phyloP scores from a whole-genome alignment of 139 green algal genomes.

The Chlorella sp. region DNA sequence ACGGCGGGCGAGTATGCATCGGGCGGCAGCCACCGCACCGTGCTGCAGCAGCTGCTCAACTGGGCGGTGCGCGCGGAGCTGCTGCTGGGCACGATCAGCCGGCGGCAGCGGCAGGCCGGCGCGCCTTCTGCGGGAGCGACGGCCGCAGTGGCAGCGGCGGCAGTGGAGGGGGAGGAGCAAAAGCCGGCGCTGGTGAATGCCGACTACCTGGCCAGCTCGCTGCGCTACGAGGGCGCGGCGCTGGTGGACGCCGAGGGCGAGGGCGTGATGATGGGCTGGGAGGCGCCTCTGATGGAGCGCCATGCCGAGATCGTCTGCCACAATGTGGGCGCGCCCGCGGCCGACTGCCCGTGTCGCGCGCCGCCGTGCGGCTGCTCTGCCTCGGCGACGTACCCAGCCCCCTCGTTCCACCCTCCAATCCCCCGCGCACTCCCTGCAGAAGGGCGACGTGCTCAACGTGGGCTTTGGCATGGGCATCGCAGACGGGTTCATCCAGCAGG shows the following conservation, averaged over 20 bases:
- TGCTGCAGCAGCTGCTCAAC: constrained; percentile 37
- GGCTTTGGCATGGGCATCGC: constrained; percentile 96
- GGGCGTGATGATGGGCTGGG: constrained; percentile 98
- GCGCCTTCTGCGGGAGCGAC: too few species aligned
- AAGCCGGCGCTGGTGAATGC: too few species aligned
- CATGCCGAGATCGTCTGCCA: constrained; percentile 81
- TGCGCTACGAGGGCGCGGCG: constrained; percentile 36
- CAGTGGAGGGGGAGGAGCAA: too few species aligned
- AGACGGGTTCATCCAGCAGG: constrained; percentile 77
- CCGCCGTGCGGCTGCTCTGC: too few species aligned
- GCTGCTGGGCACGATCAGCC: constrained; percentile 30
- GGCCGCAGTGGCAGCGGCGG: too few species aligned
- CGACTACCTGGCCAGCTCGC: constrained; percentile 27
- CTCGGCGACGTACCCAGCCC: background rate
- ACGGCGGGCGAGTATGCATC: constrained; percentile 43
- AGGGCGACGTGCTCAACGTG: constrained; percentile 91
- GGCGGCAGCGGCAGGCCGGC: constrained; percentile 4
- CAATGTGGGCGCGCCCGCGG: background rate
- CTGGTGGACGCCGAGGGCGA: constrained; percentile 85
- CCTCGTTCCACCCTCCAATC: background rate
- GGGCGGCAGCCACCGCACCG: background rate
- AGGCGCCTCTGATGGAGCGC: constrained; percentile 88
- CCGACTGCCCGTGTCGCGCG: too few species aligned
- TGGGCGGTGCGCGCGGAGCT: constrained; percentile 41
- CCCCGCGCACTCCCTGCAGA: constrained; percentile 11